Conservation (phyloP, 805 yeast species). For the Brettanomyces sp. region DNA sequence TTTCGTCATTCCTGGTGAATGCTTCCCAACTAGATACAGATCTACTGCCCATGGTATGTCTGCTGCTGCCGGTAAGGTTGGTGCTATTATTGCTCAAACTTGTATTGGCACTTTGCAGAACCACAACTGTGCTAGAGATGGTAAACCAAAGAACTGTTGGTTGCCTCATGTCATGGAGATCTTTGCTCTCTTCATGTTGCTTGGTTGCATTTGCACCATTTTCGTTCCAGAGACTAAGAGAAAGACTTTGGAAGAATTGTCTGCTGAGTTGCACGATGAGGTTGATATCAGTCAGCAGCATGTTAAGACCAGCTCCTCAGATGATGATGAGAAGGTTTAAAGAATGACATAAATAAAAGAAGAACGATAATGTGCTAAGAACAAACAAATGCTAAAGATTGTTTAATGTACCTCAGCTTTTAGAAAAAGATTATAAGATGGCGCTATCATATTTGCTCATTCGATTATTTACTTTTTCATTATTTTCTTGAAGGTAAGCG, state of each 20-base stretch:
- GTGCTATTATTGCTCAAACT: constrained; percentile 88
- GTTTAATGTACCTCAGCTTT: too few relatives aligned
- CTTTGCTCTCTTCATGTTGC: constrained; percentile 83
- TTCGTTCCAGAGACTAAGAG: constrained; percentile 87
- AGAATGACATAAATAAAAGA: constrained; percentile 1
- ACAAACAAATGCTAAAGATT: too few relatives aligned
- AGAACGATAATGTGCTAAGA: background rate
- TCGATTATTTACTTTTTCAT: too few relatives aligned
- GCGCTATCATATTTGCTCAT: too few relatives aligned
- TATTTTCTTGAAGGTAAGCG: too few relatives aligned
- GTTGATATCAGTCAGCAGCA: constrained; percentile 30
- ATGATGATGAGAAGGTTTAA: constrained; percentile 18
- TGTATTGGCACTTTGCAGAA: constrained; percentile 75
- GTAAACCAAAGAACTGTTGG: constrained; percentile 54
- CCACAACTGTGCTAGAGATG: constrained; percentile 61
- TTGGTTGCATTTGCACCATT: constrained; percentile 58
- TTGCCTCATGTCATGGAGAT: constrained; percentile 90
- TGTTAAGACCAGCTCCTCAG: constrained; percentile 13
- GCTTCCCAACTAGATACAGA: constrained; percentile 91
- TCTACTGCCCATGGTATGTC: constrained; percentile 93
- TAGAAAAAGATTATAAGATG: too few relatives aligned
- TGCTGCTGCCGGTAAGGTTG: constrained; percentile 87
- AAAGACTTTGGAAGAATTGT: constrained; percentile 76
- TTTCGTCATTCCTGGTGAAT: constrained; percentile 84
- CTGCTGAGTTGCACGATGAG: constrained; percentile 79